A percentile compares a stretch with the other conserved stretches of the same genome.
Evolutionary conservation across 2,329 filamentous ascomycete species (phyloP).

Genomic region (Penicillium sp.): DNA sequence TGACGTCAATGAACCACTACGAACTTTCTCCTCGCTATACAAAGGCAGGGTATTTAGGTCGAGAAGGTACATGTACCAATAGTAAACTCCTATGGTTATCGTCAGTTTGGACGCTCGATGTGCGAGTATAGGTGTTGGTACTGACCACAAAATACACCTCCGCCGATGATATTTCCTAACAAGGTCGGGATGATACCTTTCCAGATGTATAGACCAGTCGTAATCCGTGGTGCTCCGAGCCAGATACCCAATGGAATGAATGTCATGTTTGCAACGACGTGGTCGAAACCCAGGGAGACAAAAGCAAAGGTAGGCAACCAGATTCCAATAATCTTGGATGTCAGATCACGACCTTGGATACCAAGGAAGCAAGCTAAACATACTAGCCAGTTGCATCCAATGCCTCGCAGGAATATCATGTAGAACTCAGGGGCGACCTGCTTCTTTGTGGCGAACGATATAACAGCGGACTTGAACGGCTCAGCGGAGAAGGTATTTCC

Average conservation of each 20-base stretch:
- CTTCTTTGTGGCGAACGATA: conserved; percentile 50
- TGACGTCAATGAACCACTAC: not conserved
- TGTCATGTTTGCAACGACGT: conserved; percentile 59
- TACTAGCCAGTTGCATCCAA: conserved; percentile 60
- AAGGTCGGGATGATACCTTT: conserved; percentile 55
- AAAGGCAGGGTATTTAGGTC: conserved; percentile 21
- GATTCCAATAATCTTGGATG: conserved; percentile 55
- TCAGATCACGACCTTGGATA: conserved; percentile 51
- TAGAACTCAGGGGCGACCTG: conserved; percentile 51
- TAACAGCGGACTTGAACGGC: conserved; percentile 46
- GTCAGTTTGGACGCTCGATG: not conserved
- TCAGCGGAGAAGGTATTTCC: conserved; percentile 47
- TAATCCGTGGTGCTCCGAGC: conserved; percentile 45
- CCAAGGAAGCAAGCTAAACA: conserved; percentile 50
- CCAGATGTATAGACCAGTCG: conserved; percentile 55
- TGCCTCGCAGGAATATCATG: conserved; percentile 54
- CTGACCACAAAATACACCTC: conserved; percentile 51
- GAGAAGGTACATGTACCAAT: conserved; percentile 49
- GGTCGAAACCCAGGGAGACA: conserved; percentile 54
- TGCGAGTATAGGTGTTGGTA: not conserved
- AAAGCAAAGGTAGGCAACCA: conserved; percentile 59
- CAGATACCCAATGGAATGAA: conserved; percentile 55
- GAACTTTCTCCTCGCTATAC: conserved; percentile 9
- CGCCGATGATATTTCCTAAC: conserved; percentile 56
- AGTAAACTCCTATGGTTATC: conserved; percentile 34